Conservation (phyloP, 2,329 filamentous ascomycete genomes). For the Ophiobolus disseminans region DNA sequence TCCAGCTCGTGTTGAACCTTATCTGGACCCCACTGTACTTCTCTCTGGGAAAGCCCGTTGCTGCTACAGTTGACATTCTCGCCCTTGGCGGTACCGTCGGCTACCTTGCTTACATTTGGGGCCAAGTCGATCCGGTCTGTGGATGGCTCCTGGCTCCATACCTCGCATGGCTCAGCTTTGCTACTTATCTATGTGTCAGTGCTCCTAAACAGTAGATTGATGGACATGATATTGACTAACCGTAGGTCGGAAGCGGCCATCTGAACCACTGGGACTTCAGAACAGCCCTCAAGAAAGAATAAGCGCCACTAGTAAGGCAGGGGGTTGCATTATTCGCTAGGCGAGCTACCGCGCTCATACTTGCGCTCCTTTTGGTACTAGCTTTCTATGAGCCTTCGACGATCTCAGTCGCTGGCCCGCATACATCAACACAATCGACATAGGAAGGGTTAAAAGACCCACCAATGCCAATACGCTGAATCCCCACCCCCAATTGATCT, state of each 20-base stretch:
- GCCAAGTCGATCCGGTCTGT: slow-evolving; percentile 73
- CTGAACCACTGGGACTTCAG: slow-evolving; percentile 52
- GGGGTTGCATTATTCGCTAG: no score
- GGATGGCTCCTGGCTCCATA: slow-evolving; percentile 82
- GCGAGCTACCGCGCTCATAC: no score
- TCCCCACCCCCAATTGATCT: no score
- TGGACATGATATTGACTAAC: slow-evolving; percentile 15
- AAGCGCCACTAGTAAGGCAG: not conserved
- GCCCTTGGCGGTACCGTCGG: slow-evolving; percentile 71
- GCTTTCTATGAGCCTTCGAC: no score
- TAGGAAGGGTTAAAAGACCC: no score
- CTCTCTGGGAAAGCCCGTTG: slow-evolving; percentile 72
- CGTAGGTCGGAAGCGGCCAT: slow-evolving; percentile 45
- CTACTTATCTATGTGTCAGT: slow-evolving; percentile 77
- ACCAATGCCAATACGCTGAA: no score
- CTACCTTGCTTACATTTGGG: slow-evolving; percentile 79
- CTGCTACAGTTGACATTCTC: slow-evolving; percentile 77
- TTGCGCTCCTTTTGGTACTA: no score
- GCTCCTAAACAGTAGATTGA: not conserved
- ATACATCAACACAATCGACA: no score
- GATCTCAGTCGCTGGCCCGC: no score
- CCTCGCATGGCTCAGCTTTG: slow-evolving; percentile 84
- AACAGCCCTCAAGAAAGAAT: slow-evolving; percentile 33
- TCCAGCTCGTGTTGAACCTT: slow-evolving; percentile 85
- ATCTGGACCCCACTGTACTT: slow-evolving; percentile 96